Percentiles rank a stretch among this genome's conserved stretches.
These are phyloP conservation scores for Lactarius deliciosus DNA, from an alignment of 768 basidiomycete genomes.

Conservation along the genomic window DNA sequence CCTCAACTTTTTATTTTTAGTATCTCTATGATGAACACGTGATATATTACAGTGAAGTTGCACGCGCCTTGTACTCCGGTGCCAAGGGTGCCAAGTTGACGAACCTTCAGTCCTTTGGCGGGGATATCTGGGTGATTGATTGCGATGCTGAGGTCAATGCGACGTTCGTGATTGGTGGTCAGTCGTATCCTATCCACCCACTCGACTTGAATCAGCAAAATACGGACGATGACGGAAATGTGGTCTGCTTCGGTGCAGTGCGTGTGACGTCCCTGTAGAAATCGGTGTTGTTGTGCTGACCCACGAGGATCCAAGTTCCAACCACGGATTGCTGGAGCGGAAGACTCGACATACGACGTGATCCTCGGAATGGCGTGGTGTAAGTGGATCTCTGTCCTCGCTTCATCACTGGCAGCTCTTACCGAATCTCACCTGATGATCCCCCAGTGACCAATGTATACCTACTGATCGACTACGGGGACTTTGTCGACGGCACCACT, in stretches of 20 bases:
- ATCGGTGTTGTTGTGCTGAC: conserved; percentile 1
- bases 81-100: conserved; percentile 51
- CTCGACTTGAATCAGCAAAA: conserved; percentile 50
- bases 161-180: conserved; percentile 60
- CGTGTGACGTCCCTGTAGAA: conserved; percentile 19
- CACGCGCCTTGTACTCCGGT: conserved; percentile 58
- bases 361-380: conserved; percentile 73
- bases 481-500: conserved; percentile 48
- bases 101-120: conserved; percentile 40
- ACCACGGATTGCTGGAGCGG: conserved; percentile 55
- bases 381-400: conserved; percentile 36
- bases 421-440: neutral
- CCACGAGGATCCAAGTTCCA: conserved; percentile 54
- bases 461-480: conserved; percentile 60
- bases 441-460: conserved; percentile 66
- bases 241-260: conserved; percentile 38
- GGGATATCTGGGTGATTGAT: conserved; percentile 59
- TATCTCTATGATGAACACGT: neutral
- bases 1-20: neutral
- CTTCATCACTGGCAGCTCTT: neutral
- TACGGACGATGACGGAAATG: conserved; percentile 35
- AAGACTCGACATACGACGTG: conserved; percentile 55
- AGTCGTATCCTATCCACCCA: conserved; percentile 60
- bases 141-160: conserved; percentile 64
- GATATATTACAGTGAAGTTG: conserved; percentile 41